Conservation (phyloP, 768 basidiomycete species). For the Amanita rubescens region DNA sequence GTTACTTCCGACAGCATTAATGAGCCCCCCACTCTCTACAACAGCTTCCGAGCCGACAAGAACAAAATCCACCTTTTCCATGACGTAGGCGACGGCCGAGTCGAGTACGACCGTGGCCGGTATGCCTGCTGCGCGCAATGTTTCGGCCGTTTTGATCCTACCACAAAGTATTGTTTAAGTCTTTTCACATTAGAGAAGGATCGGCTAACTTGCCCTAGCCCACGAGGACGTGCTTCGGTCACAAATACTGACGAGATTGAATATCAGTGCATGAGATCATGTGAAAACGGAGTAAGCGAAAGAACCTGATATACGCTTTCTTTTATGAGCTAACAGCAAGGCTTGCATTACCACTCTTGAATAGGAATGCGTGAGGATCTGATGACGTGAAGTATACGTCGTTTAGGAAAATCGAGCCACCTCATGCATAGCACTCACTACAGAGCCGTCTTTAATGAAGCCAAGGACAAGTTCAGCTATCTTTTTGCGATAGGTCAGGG, state of each 20-base stretch:
- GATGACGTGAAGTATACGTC: conserved; percentile 13
- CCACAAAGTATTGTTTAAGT: conserved; percentile 13
- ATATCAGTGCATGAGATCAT: conserved; percentile 13
- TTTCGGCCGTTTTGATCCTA: conserved; percentile 88
- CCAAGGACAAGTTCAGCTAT: conserved; percentile 85
- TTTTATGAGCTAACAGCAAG: conserved; percentile 80
- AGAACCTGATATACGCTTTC: conserved; percentile 79
- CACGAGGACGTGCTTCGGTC: conserved; percentile 89
- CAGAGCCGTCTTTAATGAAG: conserved; percentile 93
- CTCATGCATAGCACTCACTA: conserved; percentile 38
- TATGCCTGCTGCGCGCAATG: conserved; percentile 82
- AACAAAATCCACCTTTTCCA: conserved; percentile 93
- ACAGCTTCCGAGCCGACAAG: conserved; percentile 98
- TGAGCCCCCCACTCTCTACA: conserved; percentile 89
- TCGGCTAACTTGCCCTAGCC: conserved; percentile 60
- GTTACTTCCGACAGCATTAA: conserved; percentile 92
- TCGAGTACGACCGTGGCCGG: conserved; percentile 94
- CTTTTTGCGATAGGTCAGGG: conserved; percentile 78
- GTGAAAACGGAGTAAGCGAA: conserved; percentile 8
- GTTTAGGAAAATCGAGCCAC: conserved; percentile 5
- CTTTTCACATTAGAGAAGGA: conserved; percentile 10
- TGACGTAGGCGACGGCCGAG: conserved; percentile 93
- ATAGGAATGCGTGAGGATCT: conserved; percentile 97
- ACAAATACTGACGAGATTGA: conserved; percentile 65
- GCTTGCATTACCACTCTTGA: conserved; percentile 94